Evolutionary conservation across 148 eudicot genomes (phyloP).

Genomic region (Chenopodium berlandieri): DNA sequence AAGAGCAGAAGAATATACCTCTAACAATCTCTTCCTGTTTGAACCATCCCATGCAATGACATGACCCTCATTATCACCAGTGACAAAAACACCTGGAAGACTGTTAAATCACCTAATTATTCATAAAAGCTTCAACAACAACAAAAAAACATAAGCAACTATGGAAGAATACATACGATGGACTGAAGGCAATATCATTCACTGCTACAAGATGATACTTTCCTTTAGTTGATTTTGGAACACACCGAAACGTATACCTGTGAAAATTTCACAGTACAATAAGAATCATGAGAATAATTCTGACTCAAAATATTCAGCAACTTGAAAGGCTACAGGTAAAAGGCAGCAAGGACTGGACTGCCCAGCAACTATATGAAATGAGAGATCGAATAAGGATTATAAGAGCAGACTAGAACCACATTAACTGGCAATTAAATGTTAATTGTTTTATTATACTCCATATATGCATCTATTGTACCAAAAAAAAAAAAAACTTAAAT

Average conservation of each 20-base stretch:
- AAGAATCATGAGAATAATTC: not conserved
- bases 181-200: conserved; percentile 77
- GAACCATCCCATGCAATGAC: conserved; percentile 75
- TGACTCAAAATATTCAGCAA: not conserved
- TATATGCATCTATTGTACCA: not conserved
- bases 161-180: conserved; percentile 51
- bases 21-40: conserved; percentile 56
- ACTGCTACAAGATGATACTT: conserved; percentile 58
- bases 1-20: conserved; percentile 45
- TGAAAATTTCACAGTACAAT: conserved; percentile 4
- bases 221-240: conserved; percentile 63
- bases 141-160: not conserved
- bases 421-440: not conserved
- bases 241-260: conserved; percentile 85
- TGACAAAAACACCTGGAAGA: conserved; percentile 54
- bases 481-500: not conserved
- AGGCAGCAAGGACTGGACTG: not conserved
- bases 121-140: not conserved
- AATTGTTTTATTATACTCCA: not conserved
- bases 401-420: not conserved
- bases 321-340: not conserved
- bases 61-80: conserved; percentile 81
- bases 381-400: not conserved
- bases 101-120: conserved; percentile 31
- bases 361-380: not conserved